Evolutionary conservation across 148 eudicot species (phyloP).

Genomic region (Dianthus caryophyllus): DNA sequence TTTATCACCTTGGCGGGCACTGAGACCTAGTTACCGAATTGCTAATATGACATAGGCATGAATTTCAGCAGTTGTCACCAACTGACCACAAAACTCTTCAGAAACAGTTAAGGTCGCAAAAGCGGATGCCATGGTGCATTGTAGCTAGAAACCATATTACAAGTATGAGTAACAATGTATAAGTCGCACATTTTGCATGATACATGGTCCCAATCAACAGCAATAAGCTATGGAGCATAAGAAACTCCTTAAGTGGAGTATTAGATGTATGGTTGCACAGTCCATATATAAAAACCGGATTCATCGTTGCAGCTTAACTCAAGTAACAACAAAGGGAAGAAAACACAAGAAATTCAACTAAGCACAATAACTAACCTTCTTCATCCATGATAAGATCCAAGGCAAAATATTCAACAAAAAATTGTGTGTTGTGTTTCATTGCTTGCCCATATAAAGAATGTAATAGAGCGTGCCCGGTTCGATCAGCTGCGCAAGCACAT

Average conservation of each 20-base stretch:
- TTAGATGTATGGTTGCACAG: neutral
- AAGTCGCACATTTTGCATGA: neutral
- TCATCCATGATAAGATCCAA: constrained; percentile 90
- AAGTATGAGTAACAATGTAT: neutral
- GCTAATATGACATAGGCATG: neutral
- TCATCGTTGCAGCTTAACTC: neutral
- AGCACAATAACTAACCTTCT: constrained; percentile 47
- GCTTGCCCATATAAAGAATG: constrained; percentile 97
- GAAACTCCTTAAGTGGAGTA: neutral
- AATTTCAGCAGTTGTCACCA: neutral
- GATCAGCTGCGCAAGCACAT: constrained; percentile 99
- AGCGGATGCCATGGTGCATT: neutral
- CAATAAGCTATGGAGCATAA: neutral
- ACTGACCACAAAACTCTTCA: neutral
- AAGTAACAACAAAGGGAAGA: no score
- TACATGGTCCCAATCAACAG: neutral
- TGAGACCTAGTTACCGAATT: neutral
- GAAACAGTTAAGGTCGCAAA: neutral
- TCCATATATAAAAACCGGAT: neutral
- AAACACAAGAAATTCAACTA: neutral
- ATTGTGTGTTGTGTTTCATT: constrained; percentile 97
- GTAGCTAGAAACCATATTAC: neutral
- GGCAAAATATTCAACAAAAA: constrained; percentile 97
- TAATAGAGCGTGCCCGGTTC: constrained; percentile 96
- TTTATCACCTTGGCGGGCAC: neutral